Evolutionary conservation across 495 filamentous ascomycete species (phyloP), one percentile per base, ranked within the genome.

Genomic region (Sporormia fimetaria): DNA sequence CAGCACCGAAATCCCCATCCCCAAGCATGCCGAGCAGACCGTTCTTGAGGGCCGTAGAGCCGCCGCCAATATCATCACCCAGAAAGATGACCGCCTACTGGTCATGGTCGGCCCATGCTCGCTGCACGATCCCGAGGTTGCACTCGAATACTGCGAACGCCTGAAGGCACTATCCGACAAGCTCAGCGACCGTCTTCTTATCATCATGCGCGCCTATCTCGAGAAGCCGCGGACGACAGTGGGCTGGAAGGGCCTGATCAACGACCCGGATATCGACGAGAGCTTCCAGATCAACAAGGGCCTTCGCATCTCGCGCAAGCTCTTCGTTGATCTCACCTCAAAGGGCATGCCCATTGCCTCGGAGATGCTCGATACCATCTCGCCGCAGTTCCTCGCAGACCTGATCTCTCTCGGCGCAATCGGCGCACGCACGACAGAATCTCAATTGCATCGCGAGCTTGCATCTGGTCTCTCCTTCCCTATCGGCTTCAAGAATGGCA

Each of bases 281-380:
- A 85, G 81, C 61, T 98, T 78, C 80, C 75, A 94, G 69, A 98
- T 98, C 71, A 98, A 98, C 75, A 98, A 98, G 71, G 90, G 90
- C 17, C 74, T 98, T 31, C 76, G 87, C 20, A 75, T 93, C 34
- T 85, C 80, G 14, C 67, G 90, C 40, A 76, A 92, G 64, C 71
- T 98, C 52, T 98, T 95, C 74, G 72, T 76, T 52, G 83, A 96
- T 53, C 69, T 98, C 38, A 96, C 88, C 30, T 68, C 68, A 38
- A 66, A 70, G 46, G 90, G 88, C 33, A 80, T 98, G 67, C 90
- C 90, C 30, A 88, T 98, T 59, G 92, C 90, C 31, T 81, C 74
- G 42, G 90, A 98, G 68, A 96, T 98, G 90, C 70, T 98, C 16
- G 90, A 98, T 57, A 96, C 90, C 49, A 94, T 98, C 61, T 93